Evolutionary conservation across 805 yeast species (phyloP).

Genomic region (Myxozyma udenii): DNA sequence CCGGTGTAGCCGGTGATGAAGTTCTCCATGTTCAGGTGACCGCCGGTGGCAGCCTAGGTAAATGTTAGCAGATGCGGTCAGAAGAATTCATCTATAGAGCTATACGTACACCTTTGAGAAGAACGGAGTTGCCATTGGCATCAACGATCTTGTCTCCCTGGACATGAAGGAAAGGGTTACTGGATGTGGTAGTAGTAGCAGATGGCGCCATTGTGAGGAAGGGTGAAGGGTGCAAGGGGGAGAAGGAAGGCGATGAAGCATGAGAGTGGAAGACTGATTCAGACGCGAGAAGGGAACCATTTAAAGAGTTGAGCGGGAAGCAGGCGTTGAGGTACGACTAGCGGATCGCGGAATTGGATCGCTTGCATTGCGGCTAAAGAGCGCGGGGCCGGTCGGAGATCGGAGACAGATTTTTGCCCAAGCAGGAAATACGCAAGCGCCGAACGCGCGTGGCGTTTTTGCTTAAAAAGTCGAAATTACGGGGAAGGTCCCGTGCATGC

Average conservation of each 20-base stretch:
- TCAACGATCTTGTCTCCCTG: constrained; percentile 51
- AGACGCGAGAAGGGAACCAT: not conserved
- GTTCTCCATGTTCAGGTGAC: constrained; percentile 48
- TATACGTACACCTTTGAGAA: constrained; percentile 42
- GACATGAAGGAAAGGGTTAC: constrained; percentile 39
- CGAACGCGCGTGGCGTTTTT: too few species aligned
- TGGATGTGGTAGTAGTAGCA: too few species aligned
- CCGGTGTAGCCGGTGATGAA: constrained; percentile 57
- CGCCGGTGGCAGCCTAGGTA: constrained; percentile 43
- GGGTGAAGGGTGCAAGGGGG: constrained; percentile 22
- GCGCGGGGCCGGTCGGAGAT: not conserved
- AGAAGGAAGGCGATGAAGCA: not conserved
- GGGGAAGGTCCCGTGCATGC: too few species aligned
- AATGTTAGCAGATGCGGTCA: not conserved
- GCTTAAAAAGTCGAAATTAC: too few species aligned
- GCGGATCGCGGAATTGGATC: not conserved
- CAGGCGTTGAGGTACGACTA: not conserved
- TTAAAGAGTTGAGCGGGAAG: not conserved
- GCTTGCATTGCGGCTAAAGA: not conserved
- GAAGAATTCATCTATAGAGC: not conserved
- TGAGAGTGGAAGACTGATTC: not conserved
- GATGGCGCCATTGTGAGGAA: not conserved
- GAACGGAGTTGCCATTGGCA: constrained; percentile 41
- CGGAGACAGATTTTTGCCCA: too few species aligned
- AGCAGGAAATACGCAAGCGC: too few species aligned